phyloP scores from a whole-genome alignment of 208 protist genomes.

The Porcisia hertigi region DNA sequence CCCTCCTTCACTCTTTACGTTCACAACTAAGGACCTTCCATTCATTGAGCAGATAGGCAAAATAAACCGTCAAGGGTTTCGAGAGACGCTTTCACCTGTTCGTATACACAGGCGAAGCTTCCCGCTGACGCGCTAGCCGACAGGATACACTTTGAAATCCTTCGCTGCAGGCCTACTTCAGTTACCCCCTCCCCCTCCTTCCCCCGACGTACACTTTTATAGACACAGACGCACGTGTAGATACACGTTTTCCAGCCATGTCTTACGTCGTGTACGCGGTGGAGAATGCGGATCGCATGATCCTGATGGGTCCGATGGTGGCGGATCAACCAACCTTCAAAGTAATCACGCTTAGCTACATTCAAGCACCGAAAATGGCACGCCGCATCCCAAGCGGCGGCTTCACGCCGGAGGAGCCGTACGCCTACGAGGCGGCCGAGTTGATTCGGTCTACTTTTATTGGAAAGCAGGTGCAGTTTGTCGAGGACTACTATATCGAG shows the following conservation, averaged over 20 bases:
- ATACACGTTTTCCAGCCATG: conserved; percentile 26
- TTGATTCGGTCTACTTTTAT: conserved; percentile 84
- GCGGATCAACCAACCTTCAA: conserved; percentile 65
- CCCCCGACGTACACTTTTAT: neutral
- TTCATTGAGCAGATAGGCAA: too few species aligned
- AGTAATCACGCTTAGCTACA: conserved; percentile 83
- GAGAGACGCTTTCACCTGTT: too few species aligned
- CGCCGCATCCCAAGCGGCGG: conserved; percentile 53
- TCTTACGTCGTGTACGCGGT: conserved; percentile 83
- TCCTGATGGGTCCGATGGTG: conserved; percentile 66
- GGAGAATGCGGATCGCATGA: conserved; percentile 85
- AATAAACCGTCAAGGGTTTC: too few species aligned
- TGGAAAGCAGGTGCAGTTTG: conserved; percentile 85
- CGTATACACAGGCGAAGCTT: too few species aligned
- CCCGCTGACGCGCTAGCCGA: too few species aligned
- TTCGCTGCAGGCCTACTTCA: too few species aligned
- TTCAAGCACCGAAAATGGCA: conserved; percentile 78
- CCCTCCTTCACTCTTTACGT: too few species aligned
- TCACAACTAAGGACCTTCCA: too few species aligned
- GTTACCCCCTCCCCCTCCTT: neutral
- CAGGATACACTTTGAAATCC: too few species aligned
- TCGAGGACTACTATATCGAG: conserved; percentile 89
- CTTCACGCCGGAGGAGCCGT: conserved; percentile 85
- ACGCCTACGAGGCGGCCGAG: conserved; percentile 84
- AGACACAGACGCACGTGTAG: neutral